phyloP scores from a whole-genome alignment of 306 rosid genomes.

The Purshia tridentata region DNA sequence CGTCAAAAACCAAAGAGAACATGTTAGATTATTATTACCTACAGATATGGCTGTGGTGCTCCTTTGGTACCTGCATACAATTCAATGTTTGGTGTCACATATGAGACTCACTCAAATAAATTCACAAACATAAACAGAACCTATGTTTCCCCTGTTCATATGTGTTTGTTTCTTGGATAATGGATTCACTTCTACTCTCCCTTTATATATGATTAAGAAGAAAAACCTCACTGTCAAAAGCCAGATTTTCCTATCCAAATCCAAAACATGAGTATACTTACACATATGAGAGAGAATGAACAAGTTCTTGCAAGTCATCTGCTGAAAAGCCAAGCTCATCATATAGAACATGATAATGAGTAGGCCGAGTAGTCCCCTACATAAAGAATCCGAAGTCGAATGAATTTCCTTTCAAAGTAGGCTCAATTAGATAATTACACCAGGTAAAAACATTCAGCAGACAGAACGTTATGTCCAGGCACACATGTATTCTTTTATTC shows the following conservation, averaged over 20 bases:
- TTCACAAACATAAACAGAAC: slow-evolving; percentile 13
- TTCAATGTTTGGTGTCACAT: neutral
- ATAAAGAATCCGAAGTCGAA: neutral
- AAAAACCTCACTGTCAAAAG: neutral
- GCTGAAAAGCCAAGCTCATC: slow-evolving; percentile 78
- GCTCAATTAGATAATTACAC: neutral
- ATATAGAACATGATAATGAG: slow-evolving; percentile 74
- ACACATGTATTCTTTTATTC: neutral
- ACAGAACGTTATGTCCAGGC: neutral
- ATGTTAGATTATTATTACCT: slow-evolving; percentile 36
- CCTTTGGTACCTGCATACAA: slow-evolving; percentile 62
- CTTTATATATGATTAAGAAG: neutral
- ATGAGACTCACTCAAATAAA: neutral
- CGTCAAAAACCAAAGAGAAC: neutral
- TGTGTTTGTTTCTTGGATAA: neutral
- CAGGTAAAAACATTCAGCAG: neutral
- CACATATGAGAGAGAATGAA: slow-evolving; percentile 87
- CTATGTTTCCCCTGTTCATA: neutral
- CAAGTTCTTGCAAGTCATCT: slow-evolving; percentile 86
- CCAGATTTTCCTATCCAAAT: neutral
- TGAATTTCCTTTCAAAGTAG: neutral
- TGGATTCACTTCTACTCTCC: no score
- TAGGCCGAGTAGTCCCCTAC: slow-evolving; percentile 85
- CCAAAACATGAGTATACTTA: slow-evolving; percentile 41
- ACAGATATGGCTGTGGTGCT: slow-evolving; percentile 90